A percentile compares a stretch with the other conserved stretches of the same genome.
Conservation (phyloP, 2,329 filamentous ascomycete species). For the Cadophora sp. region DNA sequence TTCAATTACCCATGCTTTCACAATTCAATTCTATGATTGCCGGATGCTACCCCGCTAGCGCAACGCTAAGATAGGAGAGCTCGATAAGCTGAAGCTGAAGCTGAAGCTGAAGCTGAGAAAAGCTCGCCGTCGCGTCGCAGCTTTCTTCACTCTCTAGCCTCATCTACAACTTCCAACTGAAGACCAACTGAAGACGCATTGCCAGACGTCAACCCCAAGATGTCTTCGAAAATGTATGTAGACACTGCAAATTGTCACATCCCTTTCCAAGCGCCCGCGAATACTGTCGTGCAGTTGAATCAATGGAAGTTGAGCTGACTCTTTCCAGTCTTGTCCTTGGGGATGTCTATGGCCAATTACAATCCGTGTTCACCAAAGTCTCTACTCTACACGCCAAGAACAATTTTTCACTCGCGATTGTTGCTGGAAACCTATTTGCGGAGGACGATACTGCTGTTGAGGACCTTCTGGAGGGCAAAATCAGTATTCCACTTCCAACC, state of each 20-base stretch:
- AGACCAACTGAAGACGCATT: neutral
- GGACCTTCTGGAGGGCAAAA: slow-evolving; percentile 73
- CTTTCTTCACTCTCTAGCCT: neutral
- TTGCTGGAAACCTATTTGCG: slow-evolving; percentile 84
- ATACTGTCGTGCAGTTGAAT: neutral
- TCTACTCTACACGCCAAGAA: slow-evolving; percentile 85
- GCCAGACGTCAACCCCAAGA: slow-evolving; percentile 37
- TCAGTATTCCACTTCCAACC: slow-evolving; percentile 78
- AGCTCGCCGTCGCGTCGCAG: slow-evolving; percentile 20
- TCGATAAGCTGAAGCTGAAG: slow-evolving; percentile 21
- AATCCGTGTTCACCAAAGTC: slow-evolving; percentile 80
- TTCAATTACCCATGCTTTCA: neutral
- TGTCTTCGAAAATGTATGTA: slow-evolving; percentile 52
- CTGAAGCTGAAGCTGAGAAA: slow-evolving; percentile 16
- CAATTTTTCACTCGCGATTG: slow-evolving; percentile 82
- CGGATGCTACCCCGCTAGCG: slow-evolving; percentile 14
- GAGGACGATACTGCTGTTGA: slow-evolving; percentile 65
- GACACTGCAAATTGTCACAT: neutral
- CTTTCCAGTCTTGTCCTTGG: slow-evolving; percentile 67
- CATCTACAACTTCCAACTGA: slow-evolving; percentile 17
- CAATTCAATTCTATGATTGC: neutral
- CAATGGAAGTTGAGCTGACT: slow-evolving; percentile 26
- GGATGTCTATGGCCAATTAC: slow-evolving; percentile 79
- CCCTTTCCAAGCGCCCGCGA: neutral
- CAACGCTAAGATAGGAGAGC: slow-evolving; percentile 30